Base-by-base conservation (phyloP, 805 yeast species). In the Spathaspora boniae region DNA sequence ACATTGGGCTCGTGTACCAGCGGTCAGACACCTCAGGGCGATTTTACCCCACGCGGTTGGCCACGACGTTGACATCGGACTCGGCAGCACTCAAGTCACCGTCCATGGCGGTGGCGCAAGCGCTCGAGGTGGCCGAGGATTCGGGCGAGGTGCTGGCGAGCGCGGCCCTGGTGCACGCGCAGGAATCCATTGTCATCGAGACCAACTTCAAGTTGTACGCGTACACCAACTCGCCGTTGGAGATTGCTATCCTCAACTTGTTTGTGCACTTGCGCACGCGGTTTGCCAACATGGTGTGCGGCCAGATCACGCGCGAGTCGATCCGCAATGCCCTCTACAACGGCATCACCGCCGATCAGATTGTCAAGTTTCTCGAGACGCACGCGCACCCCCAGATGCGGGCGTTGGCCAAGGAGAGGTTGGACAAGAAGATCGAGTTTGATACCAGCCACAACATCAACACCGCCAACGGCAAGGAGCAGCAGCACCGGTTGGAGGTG, bases 311-410 rank as follows among this genome's bases (percentile, higher is more conserved):
- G 4, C 76, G 98, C 57, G 97, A 91, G 49, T 86, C 96, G 0
- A 81, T 93, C 15, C 70, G 98, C 41, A 68, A 74, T 36, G 98
- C 98, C 0, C 62, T 93, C 25, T 55, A 68, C 27, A 86, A 84
- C 48, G 98, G 98, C 19, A 93, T 93, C 48, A 85, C 96, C 0
- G 91, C 98, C 0, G 96, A 88, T 25, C 98, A 93, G 56, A 86
- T 93, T 47, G 83, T 93, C 42, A 78, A 86, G 44, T 93, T 91
- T 54, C 60, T 93, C 29, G 88, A 86, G 44, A 75, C 88, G 0
- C 96, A 93, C 65, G 96, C 97, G 0, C 98, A 91, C 61, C 85
- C 94, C 2, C 95, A 88, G 54, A 84, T 91, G 93, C 65, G 78
- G 37, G 70, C 82, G 33, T 53, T 76, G 26, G 93, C 91, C 0